These are phyloP conservation scores for Fusarium sp. DNA, from an alignment of 2,329 filamentous ascomycete genomes.

Conservation along the genomic window DNA sequence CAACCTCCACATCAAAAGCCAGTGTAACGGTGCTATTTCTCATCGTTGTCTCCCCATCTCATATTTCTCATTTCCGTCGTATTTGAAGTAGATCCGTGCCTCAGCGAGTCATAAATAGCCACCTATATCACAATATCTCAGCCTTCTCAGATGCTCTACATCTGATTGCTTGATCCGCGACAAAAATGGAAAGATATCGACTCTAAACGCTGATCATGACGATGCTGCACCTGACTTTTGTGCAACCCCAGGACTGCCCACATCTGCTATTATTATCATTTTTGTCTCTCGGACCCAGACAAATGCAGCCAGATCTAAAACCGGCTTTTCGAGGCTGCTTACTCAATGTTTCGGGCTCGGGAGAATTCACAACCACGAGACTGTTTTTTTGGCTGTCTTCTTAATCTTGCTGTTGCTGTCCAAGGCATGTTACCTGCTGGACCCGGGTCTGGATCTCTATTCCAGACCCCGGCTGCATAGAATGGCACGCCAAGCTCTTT, in stretches of 20 bases:
- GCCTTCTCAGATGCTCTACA: not conserved
- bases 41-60: constrained; percentile 3
- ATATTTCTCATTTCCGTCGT: constrained; percentile 23
- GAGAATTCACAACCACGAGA: constrained; percentile 6
- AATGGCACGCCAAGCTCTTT: constrained; percentile 31
- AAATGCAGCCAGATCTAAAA: constrained; percentile 32
- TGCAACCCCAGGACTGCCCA: constrained; percentile 14
- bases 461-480: constrained; percentile 39
- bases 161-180: constrained; percentile 17
- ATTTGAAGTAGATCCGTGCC: constrained; percentile 22
- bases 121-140: constrained; percentile 5
- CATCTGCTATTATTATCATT: constrained; percentile 9
- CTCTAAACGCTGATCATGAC: constrained; percentile 36
- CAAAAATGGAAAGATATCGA: constrained; percentile 37
- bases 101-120: constrained; percentile 25
- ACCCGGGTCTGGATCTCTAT: constrained; percentile 37
- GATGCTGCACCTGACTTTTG: constrained; percentile 27
- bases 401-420: too few relatives aligned
- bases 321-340: constrained; percentile 35
- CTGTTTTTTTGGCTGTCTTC: not conserved
- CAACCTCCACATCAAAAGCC: constrained; percentile 15
- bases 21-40: constrained; percentile 12
- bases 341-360: constrained; percentile 4
- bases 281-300: constrained; percentile 1
- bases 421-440: constrained; percentile 22